Evolutionary conservation across 768 basidiomycete species (phyloP), one percentile per base, ranked within the genome.

Genomic region (Russula virescens): DNA sequence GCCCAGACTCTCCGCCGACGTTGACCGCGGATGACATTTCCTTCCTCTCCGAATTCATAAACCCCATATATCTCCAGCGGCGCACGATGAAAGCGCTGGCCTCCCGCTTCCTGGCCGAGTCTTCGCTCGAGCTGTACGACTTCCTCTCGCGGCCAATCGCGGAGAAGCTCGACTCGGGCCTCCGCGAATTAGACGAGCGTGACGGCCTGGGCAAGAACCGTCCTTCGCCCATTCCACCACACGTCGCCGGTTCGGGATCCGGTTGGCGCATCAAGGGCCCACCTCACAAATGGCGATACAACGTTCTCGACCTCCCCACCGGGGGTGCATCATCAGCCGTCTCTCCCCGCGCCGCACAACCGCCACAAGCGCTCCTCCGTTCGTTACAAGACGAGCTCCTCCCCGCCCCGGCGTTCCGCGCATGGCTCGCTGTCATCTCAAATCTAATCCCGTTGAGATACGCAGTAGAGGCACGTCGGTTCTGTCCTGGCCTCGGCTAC

Each of bases 241-340:
- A 97, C 67, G 75, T 74, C n/a, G 75, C 82, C 10, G 94, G 94
- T 16, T 69, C 74, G 1, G 79, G 75, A 8, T 71, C 73, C 3
- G 75, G 78, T 5, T 98, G 94, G 94, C 69, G 71, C 16, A 68
- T 91, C 70, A 84, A 83, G 69, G 94, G 95, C 2, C 96, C 96
- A 1, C 93, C 96, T 31, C 94, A 95, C 73, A 94, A 95, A 73
- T 92, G 91, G 82, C 91, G 96, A 38, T 98, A 94, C 78, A 88
- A 90, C 73, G 79, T 81, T 3, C 85, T 95, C 28, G 73, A 74
- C 31, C 58, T 69, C 11, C 49, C 59, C 9, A 61, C 59, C 25
- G 73, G 75, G 25, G 77, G 74, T 6, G 76, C 75, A n/a, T 73
- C 72, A 47, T 75, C 75, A 48, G 78, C 80, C 19, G 81, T 82